Percentiles rank a stretch among this genome's conserved stretches.
These are phyloP conservation scores for Sclerotiophoma versabilis DNA, from an alignment of 2,329 filamentous ascomycete genomes.

Conservation along the genomic window DNA sequence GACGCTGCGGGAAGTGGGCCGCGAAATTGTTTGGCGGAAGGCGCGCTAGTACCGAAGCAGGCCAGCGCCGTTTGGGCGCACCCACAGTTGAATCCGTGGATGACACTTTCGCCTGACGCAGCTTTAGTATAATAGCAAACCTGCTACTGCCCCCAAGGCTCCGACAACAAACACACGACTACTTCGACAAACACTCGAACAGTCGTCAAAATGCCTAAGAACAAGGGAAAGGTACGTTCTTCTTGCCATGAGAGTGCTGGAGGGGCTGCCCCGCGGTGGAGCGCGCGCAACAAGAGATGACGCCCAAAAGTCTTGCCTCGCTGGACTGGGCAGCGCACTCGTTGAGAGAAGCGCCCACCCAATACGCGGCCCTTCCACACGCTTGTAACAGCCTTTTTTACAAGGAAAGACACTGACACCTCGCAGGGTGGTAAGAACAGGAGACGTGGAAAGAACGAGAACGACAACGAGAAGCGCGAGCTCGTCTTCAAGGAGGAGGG, in stretches of 20 bases:
- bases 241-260: slow-evolving; percentile 1
- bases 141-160: slow-evolving; percentile 9
- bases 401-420: slow-evolving; percentile 20
- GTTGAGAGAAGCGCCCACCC: neutral
- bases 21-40: neutral
- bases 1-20: slow-evolving; percentile 3
- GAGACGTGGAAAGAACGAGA: slow-evolving; percentile 96
- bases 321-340: slow-evolving; percentile 14
- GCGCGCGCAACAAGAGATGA: slow-evolving; percentile 15
- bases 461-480: slow-evolving; percentile 97
- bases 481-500: slow-evolving; percentile 99
- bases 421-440: slow-evolving; percentile 93
- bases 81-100: neutral
- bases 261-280: slow-evolving; percentile 31
- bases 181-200: slow-evolving; percentile 11
- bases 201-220: slow-evolving; percentile 84
- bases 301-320: slow-evolving; percentile 18
- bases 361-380: no score
- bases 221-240: slow-evolving; percentile 90
- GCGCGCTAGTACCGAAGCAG: neutral
- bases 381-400: neutral
- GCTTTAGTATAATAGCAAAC: slow-evolving; percentile 11
- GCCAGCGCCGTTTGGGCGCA: slow-evolving; percentile 7
- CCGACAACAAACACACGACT: slow-evolving; percentile 17
- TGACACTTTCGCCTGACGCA: slow-evolving; percentile 12